phyloP scores from a whole-genome alignment of 345 rosid species.

The Carallia brachiata region DNA sequence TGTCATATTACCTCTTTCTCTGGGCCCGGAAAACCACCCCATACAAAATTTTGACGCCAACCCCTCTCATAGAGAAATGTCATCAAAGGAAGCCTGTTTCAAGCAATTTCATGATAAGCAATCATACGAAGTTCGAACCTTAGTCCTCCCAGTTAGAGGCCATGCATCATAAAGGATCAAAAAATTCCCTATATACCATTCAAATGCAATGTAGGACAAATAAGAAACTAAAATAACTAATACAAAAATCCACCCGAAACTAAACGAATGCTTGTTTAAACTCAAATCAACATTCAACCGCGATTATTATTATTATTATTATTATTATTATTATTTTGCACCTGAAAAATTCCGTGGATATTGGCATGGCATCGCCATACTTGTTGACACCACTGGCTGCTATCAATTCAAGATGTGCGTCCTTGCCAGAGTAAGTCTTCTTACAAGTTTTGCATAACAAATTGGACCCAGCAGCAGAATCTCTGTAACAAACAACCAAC shows the following conservation, averaged over 20 bases:
- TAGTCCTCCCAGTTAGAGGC: no score
- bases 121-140: no score
- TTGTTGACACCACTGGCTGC: constrained; percentile 49
- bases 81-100: constrained; percentile 54
- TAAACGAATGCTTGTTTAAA: no score
- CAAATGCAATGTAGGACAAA: neutral
- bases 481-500: constrained; percentile 36
- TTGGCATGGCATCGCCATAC: constrained; percentile 56
- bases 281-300: neutral
- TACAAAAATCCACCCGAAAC: neutral
- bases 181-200: no score
- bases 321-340: neutral
- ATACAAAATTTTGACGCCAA: constrained; percentile 79
- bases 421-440: constrained; percentile 51
- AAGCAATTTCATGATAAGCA: constrained; percentile 9
- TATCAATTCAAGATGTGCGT: constrained; percentile 69
- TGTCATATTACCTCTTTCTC: constrained; percentile 68
- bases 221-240: neutral
- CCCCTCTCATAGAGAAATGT: constrained; percentile 89
- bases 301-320: neutral
- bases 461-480: constrained; percentile 33
- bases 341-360: constrained; percentile 57
- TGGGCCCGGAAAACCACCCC: constrained; percentile 84
- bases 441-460: constrained; percentile 64
- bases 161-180: no score